Base-by-base conservation (phyloP, 331 rosid species). In the Saraca asoca region DNA sequence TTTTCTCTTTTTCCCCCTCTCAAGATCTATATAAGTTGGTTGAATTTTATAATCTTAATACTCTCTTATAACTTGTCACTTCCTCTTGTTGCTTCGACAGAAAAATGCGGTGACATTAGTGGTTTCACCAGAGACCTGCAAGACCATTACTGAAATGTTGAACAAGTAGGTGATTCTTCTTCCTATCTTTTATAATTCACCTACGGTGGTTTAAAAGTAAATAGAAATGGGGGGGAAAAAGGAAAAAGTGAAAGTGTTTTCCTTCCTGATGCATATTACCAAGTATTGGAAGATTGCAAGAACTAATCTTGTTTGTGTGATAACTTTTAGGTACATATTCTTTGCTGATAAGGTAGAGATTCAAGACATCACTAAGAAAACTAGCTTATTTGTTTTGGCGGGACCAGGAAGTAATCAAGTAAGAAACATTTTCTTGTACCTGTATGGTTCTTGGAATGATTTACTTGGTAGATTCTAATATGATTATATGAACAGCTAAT, bases 351-450 rank as follows among this genome's bases (percentile, higher is more conserved):
- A 87, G 82, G 96, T 92, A 46, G 96, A 85, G 71, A 82, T 92
- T 79, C 89, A 85, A 82, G 98, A 92, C 74, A 89, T 92, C 72
- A 79, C 91, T 51, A 82, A 84, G 81, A 72, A 83, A 79, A 89
- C 98, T 75, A 70, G 82, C 81, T 82, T 92, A 71, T 89, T 92
- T 68, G 95, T 79, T 78, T 74, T 92, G 82, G 85, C 81, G 75
- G 98, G 98, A 76, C 98, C 96, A 43, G 81, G 82, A 63, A 89
- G 96, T 80, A 72, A 79, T 78, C 85, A 87, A 63, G 98, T 92
- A 92, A 89, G 90, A 35, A 61, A 44, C 58, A 14, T 50, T 43
- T 41, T 48, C 50, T 20, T 51, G 51, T 69, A 48, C 51, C 58
- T 20, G 51, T 63, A 38, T 13, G 49, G 45, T 67, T 42, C 74